Base-by-base conservation (phyloP, 1,139 yeast genomes). In the Lodderomyces beijingensis region DNA sequence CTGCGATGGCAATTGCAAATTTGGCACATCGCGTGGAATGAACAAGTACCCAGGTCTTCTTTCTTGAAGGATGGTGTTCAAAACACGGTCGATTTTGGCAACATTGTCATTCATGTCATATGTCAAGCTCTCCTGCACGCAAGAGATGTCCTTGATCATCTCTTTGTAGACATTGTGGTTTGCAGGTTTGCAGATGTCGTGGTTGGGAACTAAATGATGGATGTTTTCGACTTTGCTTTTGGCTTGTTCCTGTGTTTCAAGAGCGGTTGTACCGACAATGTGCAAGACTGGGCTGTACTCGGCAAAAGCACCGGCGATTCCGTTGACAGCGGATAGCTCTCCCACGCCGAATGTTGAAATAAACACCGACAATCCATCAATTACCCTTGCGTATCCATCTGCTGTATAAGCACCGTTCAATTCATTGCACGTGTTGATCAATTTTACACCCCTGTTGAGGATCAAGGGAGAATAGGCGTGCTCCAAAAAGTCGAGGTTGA, bases 341-440 rank as follows among this genome's bases (percentile, higher is more conserved):
- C 95, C 95, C 31, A 87, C 95, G 36, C 95, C 95, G 57, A 69
- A 83, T 12, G 86, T 78, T 25, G 86, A 75, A 40, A 79, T 62
- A 32, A 79, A 47, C 1, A 65, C 74, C 12, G 69, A 53, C 44
- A 72, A 46, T 29, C 68, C 60, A 21, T 53, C 57, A 22, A 70
- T 58, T 28, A 67, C 69, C 41, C 84, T 73, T 13, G 85, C 77
- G 50, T 81, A 84, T 14, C 89, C 93, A 47, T 84, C 93, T 19
- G 84, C 87, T 16, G 88, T 83, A 49, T 84, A 84, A 15, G 87
- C 81, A 28, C 54, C 63, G 40, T 64, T 64, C 35, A 64, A 53
- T 43, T 64, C 70, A 37, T 64, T 64, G 45, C 70, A 63, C 26
- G 58, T 45, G 14, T 62, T 62, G 16, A 56, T 46, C 5, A 58